A percentile compares a stretch with the other conserved stretches of the same genome.
Conservation (phyloP, 192 early-diverging fungal genomes). For the Coemansia sp. region DNA sequence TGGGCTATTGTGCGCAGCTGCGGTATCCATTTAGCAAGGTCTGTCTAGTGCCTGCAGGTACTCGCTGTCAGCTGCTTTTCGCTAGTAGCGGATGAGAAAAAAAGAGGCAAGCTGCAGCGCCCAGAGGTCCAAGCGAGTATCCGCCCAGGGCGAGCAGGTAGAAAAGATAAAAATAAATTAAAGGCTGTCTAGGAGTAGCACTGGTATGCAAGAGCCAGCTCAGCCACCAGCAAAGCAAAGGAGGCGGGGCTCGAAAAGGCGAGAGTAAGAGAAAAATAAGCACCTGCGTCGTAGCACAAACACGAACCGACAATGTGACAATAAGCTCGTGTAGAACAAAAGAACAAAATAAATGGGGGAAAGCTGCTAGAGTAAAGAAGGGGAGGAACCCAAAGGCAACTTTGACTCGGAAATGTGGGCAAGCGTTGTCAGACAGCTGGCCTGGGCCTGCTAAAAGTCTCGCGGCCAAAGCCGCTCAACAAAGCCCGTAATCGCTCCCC, state of each 20-base stretch:
- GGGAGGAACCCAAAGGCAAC: conserved; percentile 1
- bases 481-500: background rate
- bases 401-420: conserved; percentile 1
- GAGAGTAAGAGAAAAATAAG: background rate
- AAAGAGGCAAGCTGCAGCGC: background rate
- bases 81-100: background rate
- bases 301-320: background rate
- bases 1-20: conserved; percentile 22
- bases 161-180: background rate
- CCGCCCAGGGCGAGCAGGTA: background rate
- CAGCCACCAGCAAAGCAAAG: background rate
- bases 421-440: background rate
- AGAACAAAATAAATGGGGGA: background rate
- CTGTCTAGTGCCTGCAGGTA: conserved; percentile 1
- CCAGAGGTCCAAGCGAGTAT: background rate
- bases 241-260: background rate
- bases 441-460: background rate
- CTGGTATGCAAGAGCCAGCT: background rate
- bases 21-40: conserved; percentile 3
- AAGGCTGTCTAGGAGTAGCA: background rate
- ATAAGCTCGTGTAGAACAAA: background rate
- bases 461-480: background rate
- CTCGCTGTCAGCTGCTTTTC: background rate
- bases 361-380: background rate
- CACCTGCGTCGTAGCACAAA: background rate